Conservation (phyloP, 2,329 filamentous ascomycete species). For the Mycocentrospora acerina region DNA sequence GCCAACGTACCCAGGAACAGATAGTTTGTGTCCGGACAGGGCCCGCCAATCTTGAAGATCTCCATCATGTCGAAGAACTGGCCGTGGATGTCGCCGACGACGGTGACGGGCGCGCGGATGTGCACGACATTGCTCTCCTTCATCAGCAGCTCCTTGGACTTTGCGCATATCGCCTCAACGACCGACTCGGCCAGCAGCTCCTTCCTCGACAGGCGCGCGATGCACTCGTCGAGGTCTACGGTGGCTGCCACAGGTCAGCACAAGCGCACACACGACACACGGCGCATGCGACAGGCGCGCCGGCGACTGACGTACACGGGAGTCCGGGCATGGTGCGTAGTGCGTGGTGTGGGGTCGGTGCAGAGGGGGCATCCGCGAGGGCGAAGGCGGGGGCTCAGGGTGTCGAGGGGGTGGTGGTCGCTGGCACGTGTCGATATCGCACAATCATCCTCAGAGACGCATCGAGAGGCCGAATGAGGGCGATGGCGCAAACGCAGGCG, state of each 20-base stretch:
- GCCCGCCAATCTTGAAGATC: constrained; percentile 97
- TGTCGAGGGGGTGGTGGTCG: constrained; percentile 39
- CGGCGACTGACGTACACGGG: constrained; percentile 45
- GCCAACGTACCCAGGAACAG: constrained; percentile 77
- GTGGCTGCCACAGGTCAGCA: constrained; percentile 62
- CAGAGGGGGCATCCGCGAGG: constrained; percentile 30
- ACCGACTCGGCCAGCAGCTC: constrained; percentile 96
- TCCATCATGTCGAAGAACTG: constrained; percentile 99
- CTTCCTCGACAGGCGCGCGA: constrained; percentile 93
- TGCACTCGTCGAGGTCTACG: constrained; percentile 98
- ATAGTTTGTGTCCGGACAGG: constrained; percentile 97
- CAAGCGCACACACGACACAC: constrained; percentile 1
- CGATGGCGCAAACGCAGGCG: constrained; percentile 18
- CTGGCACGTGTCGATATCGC: constrained; percentile 40
- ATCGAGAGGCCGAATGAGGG: constrained; percentile 24
- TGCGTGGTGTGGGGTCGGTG: constrained; percentile 19
- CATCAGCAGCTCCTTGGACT: constrained; percentile 98
- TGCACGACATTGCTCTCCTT: constrained; percentile 99
- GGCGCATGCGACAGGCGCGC: constrained; percentile 3
- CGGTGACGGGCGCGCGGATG: constrained; percentile 90
- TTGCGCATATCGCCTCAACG: constrained; percentile 98
- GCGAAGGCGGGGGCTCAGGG: constrained; percentile 39
- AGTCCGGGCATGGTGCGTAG: constrained; percentile 51
- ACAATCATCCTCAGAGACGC: constrained; percentile 44
- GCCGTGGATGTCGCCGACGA: constrained; percentile 97